Percentiles rank a stretch among this genome's conserved stretches.
Conservation (phyloP, 345 rosid species). For the Acer saccharum region DNA sequence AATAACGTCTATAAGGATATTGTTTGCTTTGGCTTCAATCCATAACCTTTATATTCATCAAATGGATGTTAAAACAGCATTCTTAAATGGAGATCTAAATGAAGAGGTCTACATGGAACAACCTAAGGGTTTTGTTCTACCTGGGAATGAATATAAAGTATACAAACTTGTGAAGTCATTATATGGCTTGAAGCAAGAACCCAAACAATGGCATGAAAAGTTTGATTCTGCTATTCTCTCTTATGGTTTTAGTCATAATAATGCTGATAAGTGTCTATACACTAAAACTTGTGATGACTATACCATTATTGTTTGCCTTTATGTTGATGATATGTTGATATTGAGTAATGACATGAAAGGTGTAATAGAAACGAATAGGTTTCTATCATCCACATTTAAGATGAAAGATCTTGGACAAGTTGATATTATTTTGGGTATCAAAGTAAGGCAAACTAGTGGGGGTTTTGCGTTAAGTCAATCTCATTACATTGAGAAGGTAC, state of each 20-base stretch:
- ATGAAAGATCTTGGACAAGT: background rate
- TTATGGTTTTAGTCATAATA: background rate
- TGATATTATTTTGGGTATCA: background rate
- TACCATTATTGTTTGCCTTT: background rate
- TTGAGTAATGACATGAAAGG: background rate
- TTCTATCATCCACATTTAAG: background rate
- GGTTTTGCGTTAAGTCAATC: background rate
- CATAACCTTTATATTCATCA: conserved; percentile 2
- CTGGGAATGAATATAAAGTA: conserved; percentile 4
- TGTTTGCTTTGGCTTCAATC: conserved; percentile 10
- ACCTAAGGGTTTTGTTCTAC: background rate
- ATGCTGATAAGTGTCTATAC: too few species aligned
- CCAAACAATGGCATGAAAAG: conserved; percentile 20
- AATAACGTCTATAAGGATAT: background rate
- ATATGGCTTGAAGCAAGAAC: conserved; percentile 13
- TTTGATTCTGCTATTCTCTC: background rate
- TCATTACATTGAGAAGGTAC: background rate
- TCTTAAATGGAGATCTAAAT: background rate
- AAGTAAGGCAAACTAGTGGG: background rate
- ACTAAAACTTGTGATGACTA: background rate
- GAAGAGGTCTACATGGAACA: background rate
- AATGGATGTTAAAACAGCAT: conserved; percentile 14
- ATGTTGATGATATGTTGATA: background rate
- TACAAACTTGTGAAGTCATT: conserved; percentile 3
- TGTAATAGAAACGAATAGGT: too few species aligned